These are phyloP conservation scores for Astragalus glycyphyllos DNA, from an alignment of 306 rosid species.

Conservation along the genomic window DNA sequence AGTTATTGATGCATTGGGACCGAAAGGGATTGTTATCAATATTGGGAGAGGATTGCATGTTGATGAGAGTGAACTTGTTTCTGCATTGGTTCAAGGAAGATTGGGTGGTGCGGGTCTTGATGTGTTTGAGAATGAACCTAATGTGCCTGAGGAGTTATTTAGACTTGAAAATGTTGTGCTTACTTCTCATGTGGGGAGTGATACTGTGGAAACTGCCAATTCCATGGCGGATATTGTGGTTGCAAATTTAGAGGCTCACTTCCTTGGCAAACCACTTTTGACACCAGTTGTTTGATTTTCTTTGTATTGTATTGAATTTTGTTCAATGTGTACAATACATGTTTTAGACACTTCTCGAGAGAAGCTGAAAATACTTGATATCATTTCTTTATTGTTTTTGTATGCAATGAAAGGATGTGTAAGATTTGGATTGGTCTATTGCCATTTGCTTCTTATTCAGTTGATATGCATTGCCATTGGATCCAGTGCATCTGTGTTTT, in stretches of 20 bases:
- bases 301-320: background rate
- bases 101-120: conserved; percentile 79
- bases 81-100: conserved; percentile 63
- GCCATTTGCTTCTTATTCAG: too few species aligned
- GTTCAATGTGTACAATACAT: background rate
- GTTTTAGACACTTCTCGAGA: background rate
- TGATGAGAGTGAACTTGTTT: conserved; percentile 61
- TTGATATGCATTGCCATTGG: too few species aligned
- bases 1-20: conserved; percentile 71
- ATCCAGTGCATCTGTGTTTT: too few species aligned
- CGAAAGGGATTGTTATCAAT: conserved; percentile 69
- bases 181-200: conserved; percentile 70
- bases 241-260: conserved; percentile 67
- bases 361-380: background rate
- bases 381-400: too few species aligned
- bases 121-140: conserved; percentile 75
- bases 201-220: conserved; percentile 61
- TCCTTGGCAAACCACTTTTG: conserved; percentile 56
- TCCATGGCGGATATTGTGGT: conserved; percentile 75
- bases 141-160: conserved; percentile 57
- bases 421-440: too few species aligned
- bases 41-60: conserved; percentile 65
- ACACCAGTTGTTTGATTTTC: conserved; percentile 52
- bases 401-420: too few species aligned
- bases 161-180: conserved; percentile 68